Evolutionary conservation across 768 basidiomycete species (phyloP), one percentile per base, ranked within the genome.

Genomic region (Lenzites betulinus): DNA sequence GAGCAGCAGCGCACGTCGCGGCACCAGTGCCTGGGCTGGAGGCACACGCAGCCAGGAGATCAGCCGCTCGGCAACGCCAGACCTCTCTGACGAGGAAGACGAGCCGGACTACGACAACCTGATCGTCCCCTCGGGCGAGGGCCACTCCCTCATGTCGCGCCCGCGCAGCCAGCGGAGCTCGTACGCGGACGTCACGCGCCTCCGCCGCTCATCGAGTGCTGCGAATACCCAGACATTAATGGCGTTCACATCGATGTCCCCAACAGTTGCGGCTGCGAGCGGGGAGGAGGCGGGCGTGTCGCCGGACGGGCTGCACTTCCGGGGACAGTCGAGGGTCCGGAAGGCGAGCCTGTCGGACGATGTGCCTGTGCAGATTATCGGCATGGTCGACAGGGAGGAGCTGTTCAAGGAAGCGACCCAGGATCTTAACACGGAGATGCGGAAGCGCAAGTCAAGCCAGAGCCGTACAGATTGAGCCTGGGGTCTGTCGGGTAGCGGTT

Each of bases 21-120:
- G 93, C n/a, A 92, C 92, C 2, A 92, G 88, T 67, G 92, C 86
- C n/a, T 95, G 93, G 93, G 84, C 84, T 33, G 90, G 85, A 36
- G 90, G 85, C 18, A 77, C 78, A 23, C 76, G 73, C 39, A 82
- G 74, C 67, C 85, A 83, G 50, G 86, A 87, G 69, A 77, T 72
- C 70, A 90, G 84, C 75, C 76, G 87, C 48, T 77, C 86, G 20
- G 81, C 77, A 39, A 90, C 89, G 8, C 91, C 92, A 0, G 87
- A 89, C 51, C 86, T 84, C 48, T 87, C 89, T 15, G 94, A 95
- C 66, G 91, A 93, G 26, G 93, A 95, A 69, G 92, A 93, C 51
- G 93, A 38, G 48, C 62, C 92, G 41, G 94, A 96, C 74, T 95
- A 95, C 71, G 94, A 96, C 71, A 85, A 95, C 73, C 90, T 95